These are phyloP conservation scores for Auriscalpium vulgare DNA, from an alignment of 768 basidiomycete genomes.

Conservation along the genomic window DNA sequence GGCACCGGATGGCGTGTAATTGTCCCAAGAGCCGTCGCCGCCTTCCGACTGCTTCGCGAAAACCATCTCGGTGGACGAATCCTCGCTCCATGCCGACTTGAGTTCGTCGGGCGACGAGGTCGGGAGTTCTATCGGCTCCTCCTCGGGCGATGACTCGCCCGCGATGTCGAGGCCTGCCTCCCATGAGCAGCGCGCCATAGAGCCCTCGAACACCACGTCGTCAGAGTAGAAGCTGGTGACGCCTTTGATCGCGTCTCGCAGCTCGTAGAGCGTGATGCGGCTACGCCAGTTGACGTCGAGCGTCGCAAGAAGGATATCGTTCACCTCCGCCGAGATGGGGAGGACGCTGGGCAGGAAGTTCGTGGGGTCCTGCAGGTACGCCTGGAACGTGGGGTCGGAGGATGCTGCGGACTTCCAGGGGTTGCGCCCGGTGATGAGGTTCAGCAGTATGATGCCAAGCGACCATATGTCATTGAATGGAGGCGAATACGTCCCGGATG, in stretches of 20 bases:
- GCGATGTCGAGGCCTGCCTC: slow-evolving; percentile 61
- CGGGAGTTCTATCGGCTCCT: slow-evolving; percentile 35
- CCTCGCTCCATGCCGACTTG: slow-evolving; percentile 56
- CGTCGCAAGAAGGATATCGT: slow-evolving; percentile 23
- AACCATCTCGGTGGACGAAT: slow-evolving; percentile 19
- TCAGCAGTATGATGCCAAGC: slow-evolving; percentile 91
- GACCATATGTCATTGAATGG: slow-evolving; percentile 94
- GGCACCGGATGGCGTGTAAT: slow-evolving; percentile 9
- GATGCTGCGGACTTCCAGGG: slow-evolving; percentile 88
- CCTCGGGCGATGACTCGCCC: slow-evolving; percentile 33
- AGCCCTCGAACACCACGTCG: slow-evolving; percentile 73
- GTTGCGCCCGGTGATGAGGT: slow-evolving; percentile 89
- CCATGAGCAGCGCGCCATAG: slow-evolving; percentile 73
- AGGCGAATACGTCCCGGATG: slow-evolving; percentile 70
- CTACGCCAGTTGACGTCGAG: slow-evolving; percentile 29
- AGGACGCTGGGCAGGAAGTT: slow-evolving; percentile 67
- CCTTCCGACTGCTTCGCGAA: slow-evolving; percentile 8
- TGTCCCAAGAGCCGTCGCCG: slow-evolving; percentile 8
- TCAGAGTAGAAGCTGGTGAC: slow-evolving; percentile 63
- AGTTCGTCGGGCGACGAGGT: slow-evolving; percentile 33
- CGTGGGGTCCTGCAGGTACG: slow-evolving; percentile 68
- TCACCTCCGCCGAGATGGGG: slow-evolving; percentile 30
- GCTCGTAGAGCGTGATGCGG: slow-evolving; percentile 31
- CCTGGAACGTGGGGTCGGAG: slow-evolving; percentile 83
- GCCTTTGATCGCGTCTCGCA: slow-evolving; percentile 48